Conservation (phyloP, 2,329 filamentous ascomycete genomes). For the Scorias spongiosa region DNA sequence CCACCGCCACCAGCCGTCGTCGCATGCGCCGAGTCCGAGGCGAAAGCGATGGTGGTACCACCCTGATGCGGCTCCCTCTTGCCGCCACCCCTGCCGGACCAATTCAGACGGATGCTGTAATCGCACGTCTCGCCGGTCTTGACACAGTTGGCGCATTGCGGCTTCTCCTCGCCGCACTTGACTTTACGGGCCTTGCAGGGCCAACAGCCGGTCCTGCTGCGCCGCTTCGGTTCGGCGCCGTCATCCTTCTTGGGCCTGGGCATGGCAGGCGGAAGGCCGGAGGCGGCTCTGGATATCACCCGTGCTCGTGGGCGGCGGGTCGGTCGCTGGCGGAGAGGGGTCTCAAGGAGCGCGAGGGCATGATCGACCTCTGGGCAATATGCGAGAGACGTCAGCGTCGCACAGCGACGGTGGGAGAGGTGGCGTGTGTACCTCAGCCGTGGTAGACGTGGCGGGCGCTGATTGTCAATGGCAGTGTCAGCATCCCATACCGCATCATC, state of each 20-base stretch:
- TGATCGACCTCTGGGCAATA: neutral
- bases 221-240: conserved; percentile 48
- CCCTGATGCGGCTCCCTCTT: conserved; percentile 14
- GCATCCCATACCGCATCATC: no score
- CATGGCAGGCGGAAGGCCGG: conserved; percentile 26
- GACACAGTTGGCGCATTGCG: conserved; percentile 56
- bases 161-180: conserved; percentile 69
- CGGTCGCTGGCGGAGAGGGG: no score
- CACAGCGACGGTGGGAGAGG: no score
- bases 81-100: conserved; percentile 52
- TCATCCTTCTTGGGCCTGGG: conserved; percentile 51
- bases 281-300: neutral
- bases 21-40: conserved; percentile 7
- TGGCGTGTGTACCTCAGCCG: no score
- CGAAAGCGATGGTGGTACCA: neutral
- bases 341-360: no score
- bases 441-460: no score
- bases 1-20: conserved; percentile 9
- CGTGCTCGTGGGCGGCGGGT: no score
- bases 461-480: no score
- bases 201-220: conserved; percentile 56
- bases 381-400: neutral
- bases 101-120: conserved; percentile 68
- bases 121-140: conserved; percentile 56
- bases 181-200: conserved; percentile 67